Evolutionary conservation across 192 early-diverging fungal species (phyloP), one percentile per base, ranked within the genome.

Genomic region (Jimgerdemannia lactiflua): DNA sequence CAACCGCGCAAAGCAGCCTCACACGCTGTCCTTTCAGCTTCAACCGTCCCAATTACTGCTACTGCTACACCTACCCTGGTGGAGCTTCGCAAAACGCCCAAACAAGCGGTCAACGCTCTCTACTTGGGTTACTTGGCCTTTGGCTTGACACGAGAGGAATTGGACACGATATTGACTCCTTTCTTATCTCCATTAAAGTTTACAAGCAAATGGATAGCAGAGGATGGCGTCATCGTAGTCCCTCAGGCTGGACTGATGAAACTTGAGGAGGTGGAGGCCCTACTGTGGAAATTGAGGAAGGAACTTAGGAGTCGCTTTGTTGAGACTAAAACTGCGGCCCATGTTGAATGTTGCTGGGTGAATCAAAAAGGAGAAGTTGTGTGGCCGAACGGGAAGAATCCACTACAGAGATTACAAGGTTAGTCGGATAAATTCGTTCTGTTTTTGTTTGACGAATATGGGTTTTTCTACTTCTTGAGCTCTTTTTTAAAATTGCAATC

Each of bases 41-140:
- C 39, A 8, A 39, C 67, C 39, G 74, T 42, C 20, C 67, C 39
- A 70, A 65, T 65, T 18, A 49, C 40, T 3, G 40, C 81, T 3
- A 17, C 77, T 3, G 43, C 78, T 3, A 70, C 69, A 41, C 43
- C 74, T 43, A 41, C 71, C 39, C 65, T 77, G 39, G 83, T 78
- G 66, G 79, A 85, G 43, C 76, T 79, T 9, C 74, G 78, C 4
- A 86, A 84, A 54, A 66, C 81, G 9, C 75, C 41, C 68, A 84
- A 83, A 65, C 84, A 86, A 65, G 83, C 90, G n/a, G 80, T 91
- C 17, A 91, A 91, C 72, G 85, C 89, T 3, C 78, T 91, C 18
- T 83, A 89, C 64, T 64, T 90, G 18, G 73, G 83, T 14, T 86
- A 86, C 40, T 71, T 91, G 19, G 78, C 82, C 0, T 86, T 85